Percentiles rank a stretch among this genome's conserved stretches.
phyloP scores from a whole-genome alignment of 2,329 filamentous ascomycete genomes.

The Alternaria sp. region DNA sequence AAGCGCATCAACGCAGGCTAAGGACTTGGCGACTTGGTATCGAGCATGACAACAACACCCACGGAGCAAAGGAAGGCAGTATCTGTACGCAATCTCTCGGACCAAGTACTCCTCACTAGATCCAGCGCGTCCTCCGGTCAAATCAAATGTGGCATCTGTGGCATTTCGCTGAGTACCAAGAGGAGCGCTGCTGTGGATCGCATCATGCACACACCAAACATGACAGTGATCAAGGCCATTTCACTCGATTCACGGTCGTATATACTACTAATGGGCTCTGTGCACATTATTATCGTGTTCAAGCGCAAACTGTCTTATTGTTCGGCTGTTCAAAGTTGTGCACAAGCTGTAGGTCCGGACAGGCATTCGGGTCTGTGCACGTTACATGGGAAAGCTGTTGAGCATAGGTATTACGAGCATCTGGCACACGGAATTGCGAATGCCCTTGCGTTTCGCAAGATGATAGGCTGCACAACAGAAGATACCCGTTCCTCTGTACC shows the following conservation, averaged over 20 bases:
- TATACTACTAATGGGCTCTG: background rate
- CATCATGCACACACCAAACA: background rate
- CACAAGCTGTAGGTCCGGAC: background rate
- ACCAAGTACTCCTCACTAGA: background rate
- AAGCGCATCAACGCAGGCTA: slow-evolving; percentile 2
- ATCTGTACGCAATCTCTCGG: background rate
- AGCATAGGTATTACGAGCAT: background rate
- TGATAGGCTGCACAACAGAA: background rate
- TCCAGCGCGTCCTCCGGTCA: background rate
- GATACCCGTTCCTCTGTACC: background rate
- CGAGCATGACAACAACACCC: background rate
- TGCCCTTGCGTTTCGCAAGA: background rate
- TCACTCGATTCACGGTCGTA: background rate
- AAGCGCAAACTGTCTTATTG: background rate
- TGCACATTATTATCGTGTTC: background rate
- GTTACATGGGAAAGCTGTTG: background rate
- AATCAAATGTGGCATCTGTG: background rate
- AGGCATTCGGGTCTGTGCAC: background rate
- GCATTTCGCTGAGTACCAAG: background rate
- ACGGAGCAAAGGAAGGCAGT: slow-evolving; percentile 1
- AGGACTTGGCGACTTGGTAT: slow-evolving; percentile 9
- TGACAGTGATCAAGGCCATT: background rate
- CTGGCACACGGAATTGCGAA: background rate
- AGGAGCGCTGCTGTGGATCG: background rate
- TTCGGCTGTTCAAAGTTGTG: background rate